These are phyloP conservation scores for Wickerhamiella vanderwaltii DNA, from an alignment of 805 yeast genomes.

Conservation along the genomic window DNA sequence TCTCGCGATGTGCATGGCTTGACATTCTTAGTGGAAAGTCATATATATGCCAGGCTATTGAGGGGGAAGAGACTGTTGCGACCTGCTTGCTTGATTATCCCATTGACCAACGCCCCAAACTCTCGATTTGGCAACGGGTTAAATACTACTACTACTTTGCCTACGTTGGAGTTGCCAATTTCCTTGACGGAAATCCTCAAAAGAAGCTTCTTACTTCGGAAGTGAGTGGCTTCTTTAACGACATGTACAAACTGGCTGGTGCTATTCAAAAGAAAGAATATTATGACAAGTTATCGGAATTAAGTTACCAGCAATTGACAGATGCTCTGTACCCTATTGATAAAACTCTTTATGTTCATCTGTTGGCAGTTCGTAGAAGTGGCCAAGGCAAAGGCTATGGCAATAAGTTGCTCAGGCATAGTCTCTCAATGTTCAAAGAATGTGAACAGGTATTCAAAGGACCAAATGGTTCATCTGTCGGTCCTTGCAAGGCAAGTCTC, in stretches of 20 bases:
- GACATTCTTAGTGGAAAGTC: background rate
- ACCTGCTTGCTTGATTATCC: background rate
- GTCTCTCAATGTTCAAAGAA: background rate
- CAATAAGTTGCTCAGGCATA: background rate
- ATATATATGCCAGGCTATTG: background rate
- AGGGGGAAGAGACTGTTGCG: background rate
- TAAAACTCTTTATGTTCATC: slow-evolving; percentile 5
- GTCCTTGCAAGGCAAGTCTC: slow-evolving; percentile 6
- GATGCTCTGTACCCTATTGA: slow-evolving; percentile 1
- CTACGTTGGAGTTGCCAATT: background rate
- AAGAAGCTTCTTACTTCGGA: background rate
- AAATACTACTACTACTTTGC: background rate
- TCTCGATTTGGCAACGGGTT: slow-evolving; percentile 3
- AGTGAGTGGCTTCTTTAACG: background rate
- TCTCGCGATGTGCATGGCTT: background rate
- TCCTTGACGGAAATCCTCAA: too few relatives aligned
- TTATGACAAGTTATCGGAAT: background rate
- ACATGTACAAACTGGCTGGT: background rate
- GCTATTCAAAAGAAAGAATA: slow-evolving; percentile 1
- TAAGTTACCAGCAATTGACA: background rate
- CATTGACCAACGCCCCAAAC: background rate
- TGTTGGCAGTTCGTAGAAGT: background rate
- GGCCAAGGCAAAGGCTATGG: slow-evolving; percentile 7
- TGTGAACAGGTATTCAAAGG: background rate
- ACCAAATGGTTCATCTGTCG: background rate